phyloP scores from a whole-genome alignment of 2,329 filamentous ascomycete species.

The Nothophoma quercina region DNA sequence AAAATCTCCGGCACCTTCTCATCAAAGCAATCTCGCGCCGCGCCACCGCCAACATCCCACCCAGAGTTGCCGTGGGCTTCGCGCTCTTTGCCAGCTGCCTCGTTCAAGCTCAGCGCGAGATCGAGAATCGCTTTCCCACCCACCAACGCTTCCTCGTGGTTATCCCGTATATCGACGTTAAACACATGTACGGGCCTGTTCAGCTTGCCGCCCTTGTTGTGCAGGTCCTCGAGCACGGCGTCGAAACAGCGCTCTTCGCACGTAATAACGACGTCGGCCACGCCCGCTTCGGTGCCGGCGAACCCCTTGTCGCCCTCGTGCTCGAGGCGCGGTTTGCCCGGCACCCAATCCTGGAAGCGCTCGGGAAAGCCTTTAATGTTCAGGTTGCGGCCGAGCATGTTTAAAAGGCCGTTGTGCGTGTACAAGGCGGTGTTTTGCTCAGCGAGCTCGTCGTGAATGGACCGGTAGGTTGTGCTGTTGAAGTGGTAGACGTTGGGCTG shows the following conservation, averaged over 20 bases:
- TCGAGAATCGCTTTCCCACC: conserved; percentile 93
- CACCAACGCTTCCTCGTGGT: conserved; percentile 92
- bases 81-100: conserved; percentile 79
- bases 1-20: conserved; percentile 92
- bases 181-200: conserved; percentile 97
- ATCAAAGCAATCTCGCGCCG: conserved; percentile 81
- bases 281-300: conserved; percentile 81
- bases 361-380: conserved; percentile 95
- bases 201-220: conserved; percentile 82
- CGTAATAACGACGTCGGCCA: conserved; percentile 94
- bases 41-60: conserved; percentile 69
- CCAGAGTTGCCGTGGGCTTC: conserved; percentile 67
- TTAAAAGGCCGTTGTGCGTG: conserved; percentile 88
- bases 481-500: conserved; percentile 98
- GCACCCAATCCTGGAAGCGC: conserved; percentile 96
- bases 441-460: conserved; percentile 91
- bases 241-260: conserved; percentile 99
- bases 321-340: conserved; percentile 82
- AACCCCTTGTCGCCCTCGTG: conserved; percentile 75
- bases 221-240: conserved; percentile 91
- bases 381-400: conserved; percentile 93
- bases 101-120: conserved; percentile 83
- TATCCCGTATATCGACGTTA: conserved; percentile 98
- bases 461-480: conserved; percentile 94
- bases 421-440: conserved; percentile 88